Evolutionary conservation across 768 basidiomycete genomes (phyloP).

Genomic region (Boletellus ananiceps): DNA sequence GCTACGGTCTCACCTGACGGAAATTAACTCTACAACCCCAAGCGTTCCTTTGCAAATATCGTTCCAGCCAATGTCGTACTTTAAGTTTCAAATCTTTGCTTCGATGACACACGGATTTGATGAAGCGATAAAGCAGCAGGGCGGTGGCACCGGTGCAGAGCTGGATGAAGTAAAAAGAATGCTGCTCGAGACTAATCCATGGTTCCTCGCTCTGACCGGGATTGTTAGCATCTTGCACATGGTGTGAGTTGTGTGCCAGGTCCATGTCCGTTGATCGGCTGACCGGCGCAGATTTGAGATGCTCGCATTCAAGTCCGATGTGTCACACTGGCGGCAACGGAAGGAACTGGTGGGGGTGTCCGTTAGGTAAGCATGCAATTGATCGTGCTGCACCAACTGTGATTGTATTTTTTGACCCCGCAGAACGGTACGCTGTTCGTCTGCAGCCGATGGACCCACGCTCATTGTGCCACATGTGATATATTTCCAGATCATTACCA

Average conservation of each 20-base stretch:
- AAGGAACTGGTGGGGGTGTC: constrained; percentile 95
- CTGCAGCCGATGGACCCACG: constrained; percentile 8
- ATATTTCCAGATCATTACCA: constrained; percentile 65
- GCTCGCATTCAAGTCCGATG: constrained; percentile 92
- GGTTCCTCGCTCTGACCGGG: constrained; percentile 80
- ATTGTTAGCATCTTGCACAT: constrained; percentile 84
- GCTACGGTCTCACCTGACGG: constrained; percentile 71
- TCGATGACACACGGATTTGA: constrained; percentile 84
- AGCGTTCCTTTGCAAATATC: constrained; percentile 74
- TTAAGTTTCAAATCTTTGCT: constrained; percentile 85
- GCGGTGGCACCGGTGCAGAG: constrained; percentile 58
- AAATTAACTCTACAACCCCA: constrained; percentile 82
- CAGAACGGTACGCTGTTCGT: constrained; percentile 49
- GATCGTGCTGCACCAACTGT: constrained; percentile 10
- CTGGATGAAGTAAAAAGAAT: constrained; percentile 95
- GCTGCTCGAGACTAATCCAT: constrained; percentile 84
- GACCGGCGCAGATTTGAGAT: constrained; percentile 71
- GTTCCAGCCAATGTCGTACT: constrained; percentile 79
- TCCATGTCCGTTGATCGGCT: constrained; percentile 5
- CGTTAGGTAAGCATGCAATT: constrained; percentile 55
- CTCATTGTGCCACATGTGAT: constrained; percentile 12
- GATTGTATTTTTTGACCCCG: constrained; percentile 17
- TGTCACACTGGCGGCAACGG: constrained; percentile 92
- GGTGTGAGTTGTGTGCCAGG: constrained; percentile 49
- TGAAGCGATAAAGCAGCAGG: constrained; percentile 76